A percentile compares a stretch with the other conserved stretches of the same genome.
phyloP scores from a whole-genome alignment of 2,329 filamentous ascomycete species.

The Endoconidiophora laricicola region DNA sequence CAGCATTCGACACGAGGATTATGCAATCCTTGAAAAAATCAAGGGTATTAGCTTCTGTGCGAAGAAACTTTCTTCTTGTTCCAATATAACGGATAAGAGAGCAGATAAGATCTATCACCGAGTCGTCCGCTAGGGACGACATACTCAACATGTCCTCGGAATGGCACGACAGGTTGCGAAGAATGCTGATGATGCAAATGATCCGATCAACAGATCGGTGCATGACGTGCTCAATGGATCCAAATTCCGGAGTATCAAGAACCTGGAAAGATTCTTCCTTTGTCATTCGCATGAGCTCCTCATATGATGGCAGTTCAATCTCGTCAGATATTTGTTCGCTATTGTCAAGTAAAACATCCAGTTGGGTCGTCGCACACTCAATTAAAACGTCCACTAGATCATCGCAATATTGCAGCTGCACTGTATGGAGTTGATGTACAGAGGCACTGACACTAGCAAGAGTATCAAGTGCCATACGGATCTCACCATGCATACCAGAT shows the following conservation, averaged over 20 bases:
- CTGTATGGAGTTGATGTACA: slow-evolving; percentile 44
- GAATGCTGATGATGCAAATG: slow-evolving; percentile 78
- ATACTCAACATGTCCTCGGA: slow-evolving; percentile 48
- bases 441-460: slow-evolving; percentile 51
- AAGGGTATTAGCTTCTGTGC: slow-evolving; percentile 67
- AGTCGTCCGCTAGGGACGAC: slow-evolving; percentile 51
- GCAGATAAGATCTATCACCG: slow-evolving; percentile 69
- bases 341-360: slow-evolving; percentile 70
- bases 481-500: slow-evolving; percentile 75
- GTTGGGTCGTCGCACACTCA: slow-evolving; percentile 79
- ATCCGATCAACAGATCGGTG: slow-evolving; percentile 75
- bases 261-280: slow-evolving; percentile 56
- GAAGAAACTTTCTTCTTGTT: slow-evolving; percentile 72
- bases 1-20: slow-evolving; percentile 76
- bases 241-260: slow-evolving; percentile 57
- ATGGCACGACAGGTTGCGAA: slow-evolving; percentile 84
- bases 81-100: slow-evolving; percentile 73
- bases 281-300: slow-evolving; percentile 70
- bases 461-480: slow-evolving; percentile 77
- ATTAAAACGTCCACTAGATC: slow-evolving; percentile 77
- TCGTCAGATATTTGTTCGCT: slow-evolving; percentile 75
- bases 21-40: slow-evolving; percentile 97
- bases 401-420: slow-evolving; percentile 58
- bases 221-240: slow-evolving; percentile 61
- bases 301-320: slow-evolving; percentile 68